Base-by-base conservation (phyloP, 2,329 filamentous ascomycete genomes). In the Colletotrichum siamense region DNA sequence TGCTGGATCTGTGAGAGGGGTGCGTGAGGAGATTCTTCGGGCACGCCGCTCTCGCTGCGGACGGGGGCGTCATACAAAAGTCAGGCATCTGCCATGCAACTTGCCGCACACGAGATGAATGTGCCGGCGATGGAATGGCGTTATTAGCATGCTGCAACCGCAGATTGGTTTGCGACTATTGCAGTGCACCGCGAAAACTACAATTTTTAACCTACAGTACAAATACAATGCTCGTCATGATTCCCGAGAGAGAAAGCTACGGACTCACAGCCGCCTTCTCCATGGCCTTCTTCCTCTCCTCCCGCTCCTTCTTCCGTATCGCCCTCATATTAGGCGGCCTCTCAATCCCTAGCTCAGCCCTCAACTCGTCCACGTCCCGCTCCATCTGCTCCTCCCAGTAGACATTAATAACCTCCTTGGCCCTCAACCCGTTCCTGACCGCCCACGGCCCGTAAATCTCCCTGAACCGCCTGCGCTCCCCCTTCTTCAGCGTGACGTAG, bases 381-480 rank as follows among this genome's bases (percentile, higher is more conserved):
- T 96, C 94, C 79, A 99, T 86, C 86, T 96, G 91, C 88, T 99
- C 95, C 86, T 99, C 97, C 97, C 97, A 99, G 83, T 98, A 99
- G 2, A 99, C 93, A 84, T 98, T 98, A 79, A 99, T 96, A 39
- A 99, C 88, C 82, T 98, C 95, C 81, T 94, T 92, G 64, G 92
- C 91, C 71, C 91, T 87, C 78, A 95, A 84, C 16, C 97, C 97
- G 84, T 98, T 99, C 70, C 91, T 88, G 61, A 98, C 85, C 44
- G 97, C 97, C 97, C 97, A 99, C 1, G 97, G 97, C 69, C 96
- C 87, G 85, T 98, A 98, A 2, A 92, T 92, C 7, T 86, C 85
- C 81, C 91, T 94, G 82, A 99, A 97, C 73, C 93, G 88, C 75
- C 89, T 87, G 81, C 96, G 91, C 86, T 98, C 96, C 7, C 94